Evolutionary conservation across 2,329 filamentous ascomycete species (phyloP), one percentile per base, ranked within the genome.

Genomic region (Calonectria pteridis): DNA sequence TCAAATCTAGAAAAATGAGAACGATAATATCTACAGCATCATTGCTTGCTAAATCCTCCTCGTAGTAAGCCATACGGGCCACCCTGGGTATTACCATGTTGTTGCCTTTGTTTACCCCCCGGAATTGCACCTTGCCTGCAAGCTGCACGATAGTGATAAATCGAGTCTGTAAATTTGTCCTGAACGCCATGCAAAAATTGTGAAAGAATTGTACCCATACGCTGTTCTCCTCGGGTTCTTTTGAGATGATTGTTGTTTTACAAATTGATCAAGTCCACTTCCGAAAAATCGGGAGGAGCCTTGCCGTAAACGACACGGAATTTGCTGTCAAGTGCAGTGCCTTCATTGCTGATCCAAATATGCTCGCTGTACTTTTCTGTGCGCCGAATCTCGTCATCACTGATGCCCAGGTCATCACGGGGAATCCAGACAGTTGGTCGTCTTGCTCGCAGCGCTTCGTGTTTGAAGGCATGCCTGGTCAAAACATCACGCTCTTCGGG

Each of bases 271-370:
- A 98, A 86, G 85, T 98, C 95, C 33, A 96, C 88, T 84, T 97
- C 94, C 0, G 94, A 95, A 82, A 98, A 97, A 84, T 98, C 95
- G 0, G 96, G 96, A 20, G 96, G 96, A 74, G 95, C 94, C 75
- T 91, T 92, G 76, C 94, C 93, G 84, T 97, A 98, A 46, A 98
- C 91, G 6, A 98, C 95, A 23, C 94, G 91, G 35, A 92, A 91
- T 83, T 95, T 95, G 70, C 92, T 94, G 86, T 98, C 95, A 78
- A 98, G 87, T 13, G 95, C 94, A 26, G 96, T 95, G 72, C 95
- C 95, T 83, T 97, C 94, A 83, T 98, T 98, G 79, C 94, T 98
- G 82, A 98, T 95, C 94, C 95, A 98, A 67, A 98, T 94, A 75
- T 92, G 89, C 73, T 94, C 91, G 81, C 93, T 96, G 82, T 95